Evolutionary conservation across 768 basidiomycete genomes (phyloP), one percentile per base, ranked within the genome.

Genomic region (Auriscalpium microsporum): DNA sequence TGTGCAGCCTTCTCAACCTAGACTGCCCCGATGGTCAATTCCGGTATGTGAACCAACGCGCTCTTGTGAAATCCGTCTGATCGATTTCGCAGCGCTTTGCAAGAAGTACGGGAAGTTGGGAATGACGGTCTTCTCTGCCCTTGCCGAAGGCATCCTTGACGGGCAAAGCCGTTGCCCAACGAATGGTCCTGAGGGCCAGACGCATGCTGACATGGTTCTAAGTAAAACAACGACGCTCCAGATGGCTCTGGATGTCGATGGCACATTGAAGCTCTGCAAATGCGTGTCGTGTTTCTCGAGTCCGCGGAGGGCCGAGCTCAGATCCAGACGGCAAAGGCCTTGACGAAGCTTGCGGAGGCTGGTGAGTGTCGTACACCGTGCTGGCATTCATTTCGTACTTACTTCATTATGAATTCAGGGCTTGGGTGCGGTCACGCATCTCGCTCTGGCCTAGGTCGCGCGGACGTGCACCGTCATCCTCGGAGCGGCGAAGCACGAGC

Each of bases 361-460:
- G 64, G 66, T 66, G 37, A 17, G 65, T 10, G n/a, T 21, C 21
- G 21, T 21, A 21, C 21, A 21, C 21, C 21, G 21, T 17, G 40
- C 40, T 17, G 16, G 8, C 19, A n/a, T 56, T 21, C 11, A 14
- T 16, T 6, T 28, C 5, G 0, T 23, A 51, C 63, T 46, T 54
- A 48, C 57, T 19, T 52, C 55, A 56, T 49, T n/a, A n/a, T n/a
- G n/a, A n/a, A 17, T 23, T 56, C 62, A 70, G 70, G 75, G 59
- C 68, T 83, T n/a, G 77, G 70, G 14, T 73, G 71, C 52, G 75
- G 69, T 76, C 58, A 69, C 76, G n/a, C 73, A 74, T 42, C 69
- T 83, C 48, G 75, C 83, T 2, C 70, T 84, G 56, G 82, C 83
- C 19, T 84, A 80, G 82, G 67, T 75, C 8, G 71, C 75, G 9